phyloP scores from a whole-genome alignment of 148 eudicot genomes.

The Persicaria tinctoria region DNA sequence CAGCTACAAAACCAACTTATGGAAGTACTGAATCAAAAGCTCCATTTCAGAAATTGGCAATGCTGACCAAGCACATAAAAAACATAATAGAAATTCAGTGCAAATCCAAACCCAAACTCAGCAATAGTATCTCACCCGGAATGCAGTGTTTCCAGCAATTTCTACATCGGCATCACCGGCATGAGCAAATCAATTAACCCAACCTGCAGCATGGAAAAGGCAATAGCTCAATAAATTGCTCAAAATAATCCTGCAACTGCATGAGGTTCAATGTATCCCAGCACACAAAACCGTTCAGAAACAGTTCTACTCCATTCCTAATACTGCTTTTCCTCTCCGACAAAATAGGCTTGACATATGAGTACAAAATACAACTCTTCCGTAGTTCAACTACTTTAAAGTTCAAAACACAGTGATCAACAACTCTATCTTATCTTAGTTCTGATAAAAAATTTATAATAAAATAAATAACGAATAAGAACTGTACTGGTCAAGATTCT shows the following conservation, averaged over 20 bases:
- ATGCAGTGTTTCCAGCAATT: conserved; percentile 84
- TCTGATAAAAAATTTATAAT: background rate
- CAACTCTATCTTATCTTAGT: background rate
- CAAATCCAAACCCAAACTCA: background rate
- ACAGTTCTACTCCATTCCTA: background rate
- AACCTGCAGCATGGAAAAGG: conserved; percentile 49
- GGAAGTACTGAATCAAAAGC: background rate
- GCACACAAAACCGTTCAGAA: background rate
- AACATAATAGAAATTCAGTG: background rate
- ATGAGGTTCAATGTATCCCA: background rate
- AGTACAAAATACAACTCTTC: background rate
- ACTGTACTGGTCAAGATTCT: background rate
- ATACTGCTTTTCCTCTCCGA: background rate
- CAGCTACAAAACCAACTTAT: background rate
- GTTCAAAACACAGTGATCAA: background rate
- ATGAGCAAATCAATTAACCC: conserved; percentile 96
- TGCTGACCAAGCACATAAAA: background rate
- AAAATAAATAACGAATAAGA: background rate
- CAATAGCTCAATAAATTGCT: background rate
- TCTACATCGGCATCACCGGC: conserved; percentile 96
- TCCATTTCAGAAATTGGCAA: background rate
- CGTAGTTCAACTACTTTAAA: background rate
- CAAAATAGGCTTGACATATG: background rate
- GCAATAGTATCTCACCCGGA: conserved; percentile 42
- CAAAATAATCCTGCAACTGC: background rate